Evolutionary conservation across 345 rosid species (phyloP).

Genomic region (Crucihimalaya himalaica): DNA sequence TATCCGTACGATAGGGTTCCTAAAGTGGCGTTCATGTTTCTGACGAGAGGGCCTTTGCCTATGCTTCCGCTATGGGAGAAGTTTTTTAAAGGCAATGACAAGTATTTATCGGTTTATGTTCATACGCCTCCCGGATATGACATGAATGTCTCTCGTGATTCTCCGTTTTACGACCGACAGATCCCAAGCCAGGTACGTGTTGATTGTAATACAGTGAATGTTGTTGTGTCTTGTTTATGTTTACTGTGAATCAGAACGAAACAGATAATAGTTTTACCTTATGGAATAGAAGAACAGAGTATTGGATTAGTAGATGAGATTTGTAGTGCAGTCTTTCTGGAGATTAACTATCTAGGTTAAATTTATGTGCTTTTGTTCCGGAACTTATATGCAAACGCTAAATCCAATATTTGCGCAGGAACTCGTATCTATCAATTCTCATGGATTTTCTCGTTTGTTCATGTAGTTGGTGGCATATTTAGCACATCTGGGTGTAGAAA

Average conservation of each 20-base stretch:
- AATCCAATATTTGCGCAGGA: background rate
- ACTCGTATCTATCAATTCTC: background rate
- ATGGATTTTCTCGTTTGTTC: background rate
- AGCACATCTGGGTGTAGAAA: background rate
- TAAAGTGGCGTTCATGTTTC: slow-evolving; percentile 85
- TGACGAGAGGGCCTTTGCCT: slow-evolving; percentile 90
- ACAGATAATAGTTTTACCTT: background rate
- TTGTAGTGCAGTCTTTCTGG: background rate
- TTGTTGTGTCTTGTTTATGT: background rate
- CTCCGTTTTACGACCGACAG: slow-evolving; percentile 67
- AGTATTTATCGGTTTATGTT: slow-evolving; percentile 62
- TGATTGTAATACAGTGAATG: background rate
- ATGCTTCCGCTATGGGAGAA: slow-evolving; percentile 91
- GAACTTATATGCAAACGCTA: background rate
- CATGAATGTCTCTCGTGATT: slow-evolving; percentile 58
- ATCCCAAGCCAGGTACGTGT: slow-evolving; percentile 74
- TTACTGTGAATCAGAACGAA: background rate
- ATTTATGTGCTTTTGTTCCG: background rate
- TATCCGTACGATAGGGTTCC: slow-evolving; percentile 71
- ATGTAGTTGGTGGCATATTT: background rate
- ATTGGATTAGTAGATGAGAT: background rate
- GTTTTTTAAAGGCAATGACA: slow-evolving; percentile 68
- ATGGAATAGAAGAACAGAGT: slow-evolving; percentile 1
- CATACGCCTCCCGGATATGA: slow-evolving; percentile 58
- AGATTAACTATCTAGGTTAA: background rate